These are phyloP conservation scores for Huntiella abstrusa DNA, from an alignment of 2,329 filamentous ascomycete species.

Conservation along the genomic window DNA sequence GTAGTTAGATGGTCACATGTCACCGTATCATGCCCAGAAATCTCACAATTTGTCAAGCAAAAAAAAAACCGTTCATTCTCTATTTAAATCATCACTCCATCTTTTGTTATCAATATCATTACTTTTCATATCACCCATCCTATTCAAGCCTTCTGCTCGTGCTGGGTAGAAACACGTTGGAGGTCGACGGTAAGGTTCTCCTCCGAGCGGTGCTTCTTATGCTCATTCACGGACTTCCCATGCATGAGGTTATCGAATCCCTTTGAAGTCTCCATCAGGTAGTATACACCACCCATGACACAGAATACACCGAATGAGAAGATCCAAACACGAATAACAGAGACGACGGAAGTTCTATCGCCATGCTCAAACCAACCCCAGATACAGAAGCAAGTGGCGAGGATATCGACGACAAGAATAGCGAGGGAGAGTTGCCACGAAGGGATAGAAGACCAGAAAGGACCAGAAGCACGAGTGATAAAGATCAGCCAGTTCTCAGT, in stretches of 20 bases:
- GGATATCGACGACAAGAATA: constrained; percentile 62
- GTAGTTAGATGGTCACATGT: no score
- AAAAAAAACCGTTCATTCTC: no score
- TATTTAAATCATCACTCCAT: no score
- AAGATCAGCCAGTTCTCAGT: constrained; percentile 89
- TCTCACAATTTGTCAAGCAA: no score
- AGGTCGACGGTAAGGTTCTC: constrained; percentile 86
- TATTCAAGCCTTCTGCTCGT: constrained; percentile 65
- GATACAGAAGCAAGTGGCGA: constrained; percentile 70
- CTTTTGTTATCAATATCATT: no score
- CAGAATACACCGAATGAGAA: constrained; percentile 60
- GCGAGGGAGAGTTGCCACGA: constrained; percentile 70
- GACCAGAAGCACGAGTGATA: no score
- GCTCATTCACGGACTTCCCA: constrained; percentile 28
- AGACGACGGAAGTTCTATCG: constrained; percentile 55
- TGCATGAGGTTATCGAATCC: no score
- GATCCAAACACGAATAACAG: constrained; percentile 76
- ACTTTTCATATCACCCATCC: no score
- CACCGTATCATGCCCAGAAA: no score
- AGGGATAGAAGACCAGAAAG: constrained; percentile 37
- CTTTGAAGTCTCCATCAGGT: no score
- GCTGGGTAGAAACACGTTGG: constrained; percentile 78
- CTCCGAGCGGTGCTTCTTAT: constrained; percentile 63
- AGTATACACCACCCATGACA: no score
- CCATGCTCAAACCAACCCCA: constrained; percentile 60